These are phyloP conservation scores for Ogataea hybrid DNA, from an alignment of 1,139 yeast species.

Conservation along the genomic window DNA sequence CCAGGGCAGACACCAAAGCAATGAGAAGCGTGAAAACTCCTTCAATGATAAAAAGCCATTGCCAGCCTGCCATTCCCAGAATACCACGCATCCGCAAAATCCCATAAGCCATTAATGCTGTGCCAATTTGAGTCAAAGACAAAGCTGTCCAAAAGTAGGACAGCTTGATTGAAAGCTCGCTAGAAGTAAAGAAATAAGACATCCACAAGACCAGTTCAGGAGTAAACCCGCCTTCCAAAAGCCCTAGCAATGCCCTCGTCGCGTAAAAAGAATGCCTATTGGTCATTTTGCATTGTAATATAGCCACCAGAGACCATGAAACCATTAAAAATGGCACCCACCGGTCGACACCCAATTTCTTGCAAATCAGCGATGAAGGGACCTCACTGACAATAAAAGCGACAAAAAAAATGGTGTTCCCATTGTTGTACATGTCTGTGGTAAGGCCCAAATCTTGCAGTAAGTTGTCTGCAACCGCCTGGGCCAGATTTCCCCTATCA, in stretches of 20 bases:
- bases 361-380: constrained; percentile 53
- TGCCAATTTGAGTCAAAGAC: constrained; percentile 39
- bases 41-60: constrained; percentile 63
- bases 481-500: constrained; percentile 49
- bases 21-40: constrained; percentile 54
- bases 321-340: constrained; percentile 53
- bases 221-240: constrained; percentile 55
- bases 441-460: constrained; percentile 42
- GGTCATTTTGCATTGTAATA: constrained; percentile 42
- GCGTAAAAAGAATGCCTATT: constrained; percentile 37
- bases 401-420: constrained; percentile 44
- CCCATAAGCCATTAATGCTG: constrained; percentile 46
- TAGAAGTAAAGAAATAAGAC: constrained; percentile 50
- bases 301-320: constrained; percentile 49
- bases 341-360: constrained; percentile 49
- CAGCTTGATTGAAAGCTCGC: constrained; percentile 47
- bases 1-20: constrained; percentile 50
- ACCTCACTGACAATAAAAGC: constrained; percentile 48
- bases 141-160: constrained; percentile 49
- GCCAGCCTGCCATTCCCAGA: constrained; percentile 50
- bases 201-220: constrained; percentile 54
- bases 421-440: constrained; percentile 45
- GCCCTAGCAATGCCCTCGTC: constrained; percentile 43
- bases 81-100: constrained; percentile 41
- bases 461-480: constrained; percentile 49